A percentile compares a stretch with the other conserved stretches of the same genome.
Conservation (phyloP, 2,329 filamentous ascomycete genomes). For the Ramularia endophylla region DNA sequence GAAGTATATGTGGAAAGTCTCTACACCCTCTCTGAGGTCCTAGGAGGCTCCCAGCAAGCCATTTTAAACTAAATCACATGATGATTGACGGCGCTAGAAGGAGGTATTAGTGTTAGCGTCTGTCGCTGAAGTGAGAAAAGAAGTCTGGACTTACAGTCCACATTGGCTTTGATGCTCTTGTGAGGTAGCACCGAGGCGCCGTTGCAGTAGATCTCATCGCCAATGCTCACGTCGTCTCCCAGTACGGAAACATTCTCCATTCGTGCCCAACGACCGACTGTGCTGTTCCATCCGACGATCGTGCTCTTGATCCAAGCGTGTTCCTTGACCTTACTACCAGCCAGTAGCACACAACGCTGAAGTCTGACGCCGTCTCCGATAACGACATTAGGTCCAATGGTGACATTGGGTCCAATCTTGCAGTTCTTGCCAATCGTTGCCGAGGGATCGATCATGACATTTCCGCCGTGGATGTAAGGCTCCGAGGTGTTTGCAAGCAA, state of each 20-base stretch:
- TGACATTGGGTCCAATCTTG: constrained; percentile 95
- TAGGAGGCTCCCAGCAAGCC: too few relatives aligned
- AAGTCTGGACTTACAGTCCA: constrained; percentile 58
- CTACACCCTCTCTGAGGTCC: too few relatives aligned
- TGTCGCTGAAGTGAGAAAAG: constrained; percentile 1
- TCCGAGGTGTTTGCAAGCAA: constrained; percentile 65
- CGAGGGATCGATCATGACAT: constrained; percentile 88
- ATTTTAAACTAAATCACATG: too few relatives aligned
- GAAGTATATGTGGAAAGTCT: neutral
- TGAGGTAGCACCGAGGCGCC: constrained; percentile 83
- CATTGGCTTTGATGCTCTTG: constrained; percentile 98
- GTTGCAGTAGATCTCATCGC: constrained; percentile 98
- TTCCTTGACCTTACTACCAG: constrained; percentile 92
- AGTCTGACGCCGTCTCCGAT: constrained; percentile 91
- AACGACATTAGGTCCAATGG: constrained; percentile 87
- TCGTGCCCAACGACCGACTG: constrained; percentile 89
- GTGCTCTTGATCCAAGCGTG: constrained; percentile 99
- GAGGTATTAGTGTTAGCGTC: constrained; percentile 7
- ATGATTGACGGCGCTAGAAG: constrained; percentile 20
- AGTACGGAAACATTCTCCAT: constrained; percentile 98
- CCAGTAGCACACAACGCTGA: constrained; percentile 84
- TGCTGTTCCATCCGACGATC: constrained; percentile 98
- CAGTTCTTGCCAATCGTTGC: constrained; percentile 98
- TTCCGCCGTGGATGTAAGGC: constrained; percentile 83
- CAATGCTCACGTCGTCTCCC: constrained; percentile 95